Evolutionary conservation across 371 early-diverging fungal genomes (phyloP).

Genomic region (Batrachochytrium dendrobatidis): DNA sequence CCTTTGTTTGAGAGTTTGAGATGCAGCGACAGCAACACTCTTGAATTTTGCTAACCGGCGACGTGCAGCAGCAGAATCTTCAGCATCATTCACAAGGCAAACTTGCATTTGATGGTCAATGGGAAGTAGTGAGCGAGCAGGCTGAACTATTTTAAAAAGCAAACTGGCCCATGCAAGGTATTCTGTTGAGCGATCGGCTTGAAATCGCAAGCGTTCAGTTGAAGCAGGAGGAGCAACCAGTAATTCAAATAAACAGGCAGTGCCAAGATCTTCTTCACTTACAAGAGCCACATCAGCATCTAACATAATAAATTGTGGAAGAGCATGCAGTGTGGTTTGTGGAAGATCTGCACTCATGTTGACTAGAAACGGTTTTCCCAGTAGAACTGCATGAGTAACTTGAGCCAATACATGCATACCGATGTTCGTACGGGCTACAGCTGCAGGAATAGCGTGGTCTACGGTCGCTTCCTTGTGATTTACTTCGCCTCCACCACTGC

Average conservation of each 20-base stretch:
- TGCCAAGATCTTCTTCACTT: background rate
- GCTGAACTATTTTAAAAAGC: too few species aligned
- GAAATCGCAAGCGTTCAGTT: background rate
- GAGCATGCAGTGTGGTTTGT: background rate
- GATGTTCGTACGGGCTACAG: background rate
- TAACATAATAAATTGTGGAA: background rate
- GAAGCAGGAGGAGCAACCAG: too few species aligned
- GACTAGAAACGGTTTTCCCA: background rate
- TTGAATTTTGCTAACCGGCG: too few species aligned
- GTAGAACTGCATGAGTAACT: background rate
- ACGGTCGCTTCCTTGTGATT: background rate
- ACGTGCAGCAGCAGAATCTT: too few species aligned
- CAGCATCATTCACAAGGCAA: too few species aligned
- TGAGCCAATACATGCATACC: background rate
- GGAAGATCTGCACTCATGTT: background rate
- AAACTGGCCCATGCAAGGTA: background rate
- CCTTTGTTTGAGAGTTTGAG: too few species aligned
- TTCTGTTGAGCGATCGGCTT: background rate
- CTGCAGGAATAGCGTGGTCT: background rate
- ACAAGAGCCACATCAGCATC: background rate
- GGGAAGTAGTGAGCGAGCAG: too few species aligned
- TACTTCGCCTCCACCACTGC: background rate
- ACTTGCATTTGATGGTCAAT: too few species aligned
- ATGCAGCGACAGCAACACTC: too few species aligned
- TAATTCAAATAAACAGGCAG: background rate